phyloP scores from a whole-genome alignment of 257 asterid genomes.

The Solanum stenotomum region DNA sequence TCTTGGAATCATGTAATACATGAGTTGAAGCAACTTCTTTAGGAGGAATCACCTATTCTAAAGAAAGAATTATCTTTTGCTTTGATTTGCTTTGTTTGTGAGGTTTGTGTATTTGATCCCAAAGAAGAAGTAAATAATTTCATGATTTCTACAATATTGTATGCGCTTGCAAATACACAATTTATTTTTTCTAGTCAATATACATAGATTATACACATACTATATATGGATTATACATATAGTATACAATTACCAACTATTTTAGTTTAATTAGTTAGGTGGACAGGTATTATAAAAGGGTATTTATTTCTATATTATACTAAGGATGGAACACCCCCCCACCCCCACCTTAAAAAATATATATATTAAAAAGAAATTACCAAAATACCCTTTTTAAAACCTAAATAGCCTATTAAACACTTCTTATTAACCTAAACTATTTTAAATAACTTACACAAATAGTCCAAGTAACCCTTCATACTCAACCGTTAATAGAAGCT shows the following conservation, averaged over 20 bases:
- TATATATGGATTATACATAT: neutral
- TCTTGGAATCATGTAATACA: neutral
- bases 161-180: accelerated
- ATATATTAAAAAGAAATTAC: neutral
- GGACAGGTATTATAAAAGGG: too few relatives aligned
- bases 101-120: neutral
- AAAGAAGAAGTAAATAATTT: neutral
- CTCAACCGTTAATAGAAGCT: neutral
- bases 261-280: too few relatives aligned
- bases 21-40: neutral
- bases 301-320: neutral
- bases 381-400: neutral
- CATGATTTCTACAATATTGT: neutral
- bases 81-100: neutral
- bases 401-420: neutral
- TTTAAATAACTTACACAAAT: neutral
- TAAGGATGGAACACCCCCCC: too few relatives aligned
- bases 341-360: neutral
- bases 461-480: neutral
- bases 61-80: slow-evolving; percentile 26
- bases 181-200: accelerated
- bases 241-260: accelerated
- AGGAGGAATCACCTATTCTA: neutral
- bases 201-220: neutral
- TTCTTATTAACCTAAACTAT: neutral